Evolutionary conservation across 352 stramenopile genomes (phyloP).

Genomic region (Hyaloperonospora brassicae): DNA sequence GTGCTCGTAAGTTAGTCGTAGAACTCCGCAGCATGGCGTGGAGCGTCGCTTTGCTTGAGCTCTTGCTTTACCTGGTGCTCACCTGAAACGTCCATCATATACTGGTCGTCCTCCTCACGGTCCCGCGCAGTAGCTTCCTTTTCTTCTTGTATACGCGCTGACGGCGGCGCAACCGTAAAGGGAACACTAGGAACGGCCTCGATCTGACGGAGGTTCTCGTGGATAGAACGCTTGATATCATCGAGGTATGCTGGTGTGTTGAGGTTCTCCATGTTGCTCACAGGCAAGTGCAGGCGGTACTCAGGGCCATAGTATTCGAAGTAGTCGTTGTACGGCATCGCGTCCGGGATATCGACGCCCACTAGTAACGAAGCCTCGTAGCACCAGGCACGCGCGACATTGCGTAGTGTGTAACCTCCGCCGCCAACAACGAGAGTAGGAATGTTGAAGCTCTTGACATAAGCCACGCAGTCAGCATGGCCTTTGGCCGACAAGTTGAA

Average conservation of each 20-base stretch:
- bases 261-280: slow-evolving; percentile 95
- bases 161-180: slow-evolving; percentile 85
- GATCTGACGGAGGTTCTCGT: slow-evolving; percentile 93
- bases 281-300: slow-evolving; percentile 85
- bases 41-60: slow-evolving; percentile 42
- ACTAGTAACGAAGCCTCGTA: slow-evolving; percentile 95
- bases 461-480: slow-evolving; percentile 95
- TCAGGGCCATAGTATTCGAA: slow-evolving; percentile 78
- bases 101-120: slow-evolving; percentile 51
- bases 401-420: slow-evolving; percentile 81
- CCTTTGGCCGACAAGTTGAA: slow-evolving; percentile 96
- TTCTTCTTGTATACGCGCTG: slow-evolving; percentile 32
- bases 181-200: slow-evolving; percentile 94
- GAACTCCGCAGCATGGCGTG: slow-evolving; percentile 62
- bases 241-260: slow-evolving; percentile 92
- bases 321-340: slow-evolving; percentile 82
- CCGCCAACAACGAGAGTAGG: slow-evolving; percentile 92
- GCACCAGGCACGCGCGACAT: slow-evolving; percentile 90
- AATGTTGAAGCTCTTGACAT: slow-evolving; percentile 94
- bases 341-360: slow-evolving; percentile 70
- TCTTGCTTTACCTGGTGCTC: slow-evolving; percentile 50
- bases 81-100: slow-evolving; percentile 61
- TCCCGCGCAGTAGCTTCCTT: slow-evolving; percentile 42
- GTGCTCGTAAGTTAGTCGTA: slow-evolving; percentile 51
- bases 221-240: slow-evolving; percentile 82